Evolutionary conservation across 768 basidiomycete genomes (phyloP).

Genomic region (Suillus luteus): DNA sequence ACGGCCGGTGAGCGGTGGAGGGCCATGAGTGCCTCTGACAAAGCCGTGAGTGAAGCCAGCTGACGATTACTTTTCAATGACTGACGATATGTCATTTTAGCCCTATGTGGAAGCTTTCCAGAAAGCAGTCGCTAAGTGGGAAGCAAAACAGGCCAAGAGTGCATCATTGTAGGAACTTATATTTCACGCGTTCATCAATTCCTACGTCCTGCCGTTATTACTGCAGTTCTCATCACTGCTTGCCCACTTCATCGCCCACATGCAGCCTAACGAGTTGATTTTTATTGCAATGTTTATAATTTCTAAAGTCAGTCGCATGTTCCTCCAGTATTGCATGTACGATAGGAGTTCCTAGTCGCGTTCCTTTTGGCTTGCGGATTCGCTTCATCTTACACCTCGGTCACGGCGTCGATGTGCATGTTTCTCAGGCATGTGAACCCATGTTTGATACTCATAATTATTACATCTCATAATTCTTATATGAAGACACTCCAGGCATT

Average conservation of each 20-base stretch:
- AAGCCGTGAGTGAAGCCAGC: constrained; percentile 25
- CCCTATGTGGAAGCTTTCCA: constrained; percentile 15
- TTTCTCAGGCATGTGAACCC: not conserved
- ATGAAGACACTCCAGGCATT: not conserved
- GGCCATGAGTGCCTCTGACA: constrained; percentile 34
- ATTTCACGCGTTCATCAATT: not conserved
- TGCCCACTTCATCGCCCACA: not conserved
- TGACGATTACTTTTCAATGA: not conserved
- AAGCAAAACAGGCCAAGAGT: not conserved
- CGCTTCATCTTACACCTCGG: not conserved
- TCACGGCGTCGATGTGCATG: not conserved
- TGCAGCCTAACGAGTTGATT: not conserved
- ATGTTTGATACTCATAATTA: not conserved
- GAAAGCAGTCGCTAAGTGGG: not conserved
- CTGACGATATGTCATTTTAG: not conserved
- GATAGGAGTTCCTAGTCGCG: not conserved
- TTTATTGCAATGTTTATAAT: constrained; percentile 1
- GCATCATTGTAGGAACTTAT: not conserved
- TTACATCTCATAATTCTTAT: not conserved
- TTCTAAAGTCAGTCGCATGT: not conserved
- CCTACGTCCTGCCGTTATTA: not conserved
- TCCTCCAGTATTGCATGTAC: not conserved
- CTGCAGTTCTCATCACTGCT: not conserved
- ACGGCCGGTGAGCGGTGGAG: constrained; percentile 33
- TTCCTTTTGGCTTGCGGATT: not conserved